Base-by-base conservation (phyloP, 768 basidiomycete genomes). In the Trametes cinnabarina region DNA sequence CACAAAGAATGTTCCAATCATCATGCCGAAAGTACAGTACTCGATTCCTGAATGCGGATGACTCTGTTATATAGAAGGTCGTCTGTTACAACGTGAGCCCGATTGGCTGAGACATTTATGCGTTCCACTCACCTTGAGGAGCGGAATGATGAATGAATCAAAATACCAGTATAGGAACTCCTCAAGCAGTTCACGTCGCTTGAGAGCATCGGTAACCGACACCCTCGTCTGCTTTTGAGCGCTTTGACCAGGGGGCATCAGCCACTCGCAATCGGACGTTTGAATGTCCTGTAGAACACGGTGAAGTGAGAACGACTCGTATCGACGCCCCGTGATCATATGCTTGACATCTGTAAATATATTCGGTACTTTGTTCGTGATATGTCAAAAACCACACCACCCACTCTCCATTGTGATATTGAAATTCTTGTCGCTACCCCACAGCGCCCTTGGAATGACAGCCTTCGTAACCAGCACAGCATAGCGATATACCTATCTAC, bases 81-180 rank as follows among this genome's bases (percentile, higher is more conserved):
- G 92, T 92, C 95, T 98, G 53, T 2, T 10, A 17, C n/a, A n/a
- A 23, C 17, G 20, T 42, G 2, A 47, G 19, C 19, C 11, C 14
- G 8, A 62, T 46, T 22, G 19, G 7, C 19, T 10, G 19, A 22
- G 4, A 20, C 12, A 17, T 14, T 11, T 15, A 8, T 30, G 19
- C 15, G 26, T 25, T 2, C 8, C 6, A 68, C 80, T 43, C 60
- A 92, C 96, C 77, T 83, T 88, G 32, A 98, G 70, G 4, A 98
- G 74, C 0, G 89, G 83, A 4, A 90, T 70, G 7, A 98, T 71
- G 69, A 95, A 94, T 0, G 84, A 87, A 66, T 94, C 90, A 57
- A 97, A 92, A 63, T 93, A 87, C 97, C 97, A 99, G 68, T 85
- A 90, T n/a, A 98, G 55, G 66, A 96, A 92, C 49, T 98, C 92